These are phyloP conservation scores for Paraphaeosphaeria minitans DNA, from an alignment of 2,329 filamentous ascomycete species.

Conservation along the genomic window DNA sequence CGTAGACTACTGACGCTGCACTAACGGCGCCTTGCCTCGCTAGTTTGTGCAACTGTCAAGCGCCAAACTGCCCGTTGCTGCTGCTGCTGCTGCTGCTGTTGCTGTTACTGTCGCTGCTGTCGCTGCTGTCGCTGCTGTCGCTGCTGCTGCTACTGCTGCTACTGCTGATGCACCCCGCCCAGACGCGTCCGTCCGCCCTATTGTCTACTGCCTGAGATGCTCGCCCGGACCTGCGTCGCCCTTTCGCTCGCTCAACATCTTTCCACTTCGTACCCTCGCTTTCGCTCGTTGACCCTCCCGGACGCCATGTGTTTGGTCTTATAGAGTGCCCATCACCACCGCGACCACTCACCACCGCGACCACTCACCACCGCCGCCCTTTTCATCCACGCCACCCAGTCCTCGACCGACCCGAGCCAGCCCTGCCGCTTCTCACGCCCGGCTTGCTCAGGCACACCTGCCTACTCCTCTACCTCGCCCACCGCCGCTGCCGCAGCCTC, in stretches of 20 bases:
- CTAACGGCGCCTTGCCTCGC: slow-evolving; percentile 8
- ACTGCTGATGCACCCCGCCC: slow-evolving; percentile 12
- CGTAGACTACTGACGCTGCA: slow-evolving; percentile 2
- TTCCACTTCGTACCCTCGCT: slow-evolving; percentile 25
- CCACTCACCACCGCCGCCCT: slow-evolving; percentile 16
- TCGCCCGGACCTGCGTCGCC: slow-evolving; percentile 18
- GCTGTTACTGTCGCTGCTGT: no score
- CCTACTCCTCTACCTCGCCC: background rate
- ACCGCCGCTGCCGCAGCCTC: slow-evolving; percentile 7
- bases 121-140: no score
- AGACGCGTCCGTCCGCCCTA: slow-evolving; percentile 14
- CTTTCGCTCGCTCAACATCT: slow-evolving; percentile 5
- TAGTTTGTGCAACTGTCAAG: slow-evolving; percentile 12
- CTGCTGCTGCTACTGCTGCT: no score
- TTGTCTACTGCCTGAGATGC: slow-evolving; percentile 10
- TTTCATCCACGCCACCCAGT: slow-evolving; percentile 25
- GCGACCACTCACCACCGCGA: slow-evolving; percentile 26
- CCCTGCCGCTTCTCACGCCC: slow-evolving; percentile 13
- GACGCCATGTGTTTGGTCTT: slow-evolving; percentile 13
- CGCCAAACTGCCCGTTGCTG: slow-evolving; percentile 4
- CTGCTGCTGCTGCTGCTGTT: background rate
- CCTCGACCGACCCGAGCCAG: slow-evolving; percentile 20
- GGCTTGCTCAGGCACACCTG: background rate
- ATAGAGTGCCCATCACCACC: slow-evolving; percentile 10
- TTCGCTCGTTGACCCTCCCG: slow-evolving; percentile 3